A percentile compares a stretch with the other conserved stretches of the same genome.
These are phyloP conservation scores for Conringia planisiliqua DNA, from an alignment of 345 rosid species.

Conservation along the genomic window DNA sequence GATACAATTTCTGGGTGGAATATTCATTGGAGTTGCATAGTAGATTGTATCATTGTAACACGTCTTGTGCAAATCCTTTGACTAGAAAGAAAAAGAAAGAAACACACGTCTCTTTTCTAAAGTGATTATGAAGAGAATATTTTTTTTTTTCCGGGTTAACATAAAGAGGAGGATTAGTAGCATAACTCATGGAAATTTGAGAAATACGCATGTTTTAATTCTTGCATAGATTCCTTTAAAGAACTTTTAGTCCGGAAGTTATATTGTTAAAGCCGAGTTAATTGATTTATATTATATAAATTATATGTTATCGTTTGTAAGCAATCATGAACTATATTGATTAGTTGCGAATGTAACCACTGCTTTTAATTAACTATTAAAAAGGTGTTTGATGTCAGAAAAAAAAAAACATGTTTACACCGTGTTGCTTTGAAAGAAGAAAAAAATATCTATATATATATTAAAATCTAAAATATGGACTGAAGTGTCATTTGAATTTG, in stretches of 20 bases:
- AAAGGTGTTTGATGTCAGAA: background rate
- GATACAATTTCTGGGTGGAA: conserved; percentile 2
- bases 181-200: background rate
- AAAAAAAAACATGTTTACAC: background rate
- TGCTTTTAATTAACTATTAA: background rate
- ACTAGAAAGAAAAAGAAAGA: background rate
- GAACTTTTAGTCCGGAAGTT: too few relatives aligned
- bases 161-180: background rate
- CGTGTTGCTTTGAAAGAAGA: too few relatives aligned
- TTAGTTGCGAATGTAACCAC: background rate
- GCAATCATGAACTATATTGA: background rate
- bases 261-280: too few relatives aligned
- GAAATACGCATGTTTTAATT: too few relatives aligned
- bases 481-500: too few relatives aligned
- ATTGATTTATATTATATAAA: too few relatives aligned
- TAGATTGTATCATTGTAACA: conserved; percentile 19
- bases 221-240: too few relatives aligned
- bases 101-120: background rate
- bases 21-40: background rate
- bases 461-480: too few relatives aligned
- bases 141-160: background rate
- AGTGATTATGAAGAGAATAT: background rate
- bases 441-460: too few relatives aligned
- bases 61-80: conserved; percentile 12
- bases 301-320: background rate